Evolutionary conservation across 1,284 basidiomycete species (phyloP).

Genomic region (Puccinia triticina): DNA sequence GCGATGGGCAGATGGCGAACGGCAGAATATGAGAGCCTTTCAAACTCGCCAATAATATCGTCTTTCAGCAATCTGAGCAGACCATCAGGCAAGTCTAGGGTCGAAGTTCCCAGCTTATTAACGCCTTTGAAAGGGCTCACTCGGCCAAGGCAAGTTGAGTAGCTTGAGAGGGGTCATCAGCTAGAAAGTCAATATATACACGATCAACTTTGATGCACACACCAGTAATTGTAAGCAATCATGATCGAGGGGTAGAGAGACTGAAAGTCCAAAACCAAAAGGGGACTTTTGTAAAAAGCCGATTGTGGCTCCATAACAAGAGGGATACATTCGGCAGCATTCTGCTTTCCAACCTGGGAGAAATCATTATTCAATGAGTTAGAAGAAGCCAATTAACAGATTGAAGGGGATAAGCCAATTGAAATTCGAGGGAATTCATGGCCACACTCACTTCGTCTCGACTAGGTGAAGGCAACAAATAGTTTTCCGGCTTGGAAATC

Average conservation of each 20-base stretch:
- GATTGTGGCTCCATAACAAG: slow-evolving; percentile 92
- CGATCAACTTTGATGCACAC: slow-evolving; percentile 62
- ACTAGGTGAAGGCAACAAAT: slow-evolving; percentile 82
- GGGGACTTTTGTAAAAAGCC: slow-evolving; percentile 87
- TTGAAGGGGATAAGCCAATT: slow-evolving; percentile 27
- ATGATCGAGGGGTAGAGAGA: slow-evolving; percentile 94
- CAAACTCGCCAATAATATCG: slow-evolving; percentile 70
- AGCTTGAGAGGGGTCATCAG: slow-evolving; percentile 43
- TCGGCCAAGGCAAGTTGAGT: slow-evolving; percentile 86
- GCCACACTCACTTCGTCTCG: slow-evolving; percentile 71
- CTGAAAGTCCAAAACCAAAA: slow-evolving; percentile 92
- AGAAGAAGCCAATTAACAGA: slow-evolving; percentile 37
- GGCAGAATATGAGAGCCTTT: neutral
- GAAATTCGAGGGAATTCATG: neutral
- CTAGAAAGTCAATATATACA: neutral
- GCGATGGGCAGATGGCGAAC: neutral
- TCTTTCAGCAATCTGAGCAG: slow-evolving; percentile 71
- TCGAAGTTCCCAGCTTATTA: slow-evolving; percentile 79
- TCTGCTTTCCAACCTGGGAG: slow-evolving; percentile 84
- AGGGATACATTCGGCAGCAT: slow-evolving; percentile 91
- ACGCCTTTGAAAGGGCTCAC: slow-evolving; percentile 79
- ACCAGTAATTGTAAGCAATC: slow-evolving; percentile 98
- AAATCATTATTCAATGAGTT: neutral
- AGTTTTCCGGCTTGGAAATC: slow-evolving; percentile 94
- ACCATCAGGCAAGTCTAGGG: slow-evolving; percentile 73